These are phyloP conservation scores for Globisporangium recalcitrans DNA, from an alignment of 352 stramenopile genomes.

Conservation along the genomic window DNA sequence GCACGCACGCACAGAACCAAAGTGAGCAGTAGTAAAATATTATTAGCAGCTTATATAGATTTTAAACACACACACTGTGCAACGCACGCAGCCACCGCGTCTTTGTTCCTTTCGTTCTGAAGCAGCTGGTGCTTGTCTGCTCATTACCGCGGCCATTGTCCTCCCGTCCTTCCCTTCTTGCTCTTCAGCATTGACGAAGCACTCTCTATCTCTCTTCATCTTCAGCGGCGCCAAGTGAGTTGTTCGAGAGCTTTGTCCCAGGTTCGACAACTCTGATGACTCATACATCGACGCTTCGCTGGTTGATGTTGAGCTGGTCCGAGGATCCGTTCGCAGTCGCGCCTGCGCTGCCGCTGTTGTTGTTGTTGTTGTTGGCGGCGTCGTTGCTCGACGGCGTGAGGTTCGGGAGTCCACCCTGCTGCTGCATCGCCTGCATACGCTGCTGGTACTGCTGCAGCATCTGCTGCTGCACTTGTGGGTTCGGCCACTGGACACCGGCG, in stretches of 20 bases:
- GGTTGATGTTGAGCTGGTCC: conserved; percentile 67
- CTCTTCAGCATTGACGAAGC: not conserved
- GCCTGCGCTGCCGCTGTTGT: conserved; percentile 22
- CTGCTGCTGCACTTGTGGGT: conserved; percentile 81
- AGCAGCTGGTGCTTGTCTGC: not conserved
- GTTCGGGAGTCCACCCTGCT: conserved; percentile 30
- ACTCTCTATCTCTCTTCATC: too few relatives aligned
- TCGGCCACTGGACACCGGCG: conserved; percentile 56
- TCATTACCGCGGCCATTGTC: too few relatives aligned
- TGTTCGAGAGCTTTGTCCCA: not conserved
- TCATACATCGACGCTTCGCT: conserved; percentile 75
- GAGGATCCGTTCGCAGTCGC: conserved; percentile 27
- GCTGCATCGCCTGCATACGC: conserved; percentile 66
- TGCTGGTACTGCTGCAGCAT: conserved; percentile 89
- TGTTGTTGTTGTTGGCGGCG: conserved; percentile 23
- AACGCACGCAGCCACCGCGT: not conserved
- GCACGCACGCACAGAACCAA: not conserved
- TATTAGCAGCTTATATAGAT: conserved; percentile 23
- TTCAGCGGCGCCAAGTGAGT: too few relatives aligned
- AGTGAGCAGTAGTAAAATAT: conserved; percentile 17
- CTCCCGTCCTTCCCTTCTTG: not conserved
- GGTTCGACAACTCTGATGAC: not conserved
- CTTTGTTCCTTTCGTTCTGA: not conserved
- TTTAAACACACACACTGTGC: not conserved
- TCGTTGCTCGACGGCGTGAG: conserved; percentile 48